A percentile compares a stretch with the other conserved stretches of the same genome.
Conservation (phyloP, 345 rosid genomes). For the Eucalyptus sp. region DNA sequence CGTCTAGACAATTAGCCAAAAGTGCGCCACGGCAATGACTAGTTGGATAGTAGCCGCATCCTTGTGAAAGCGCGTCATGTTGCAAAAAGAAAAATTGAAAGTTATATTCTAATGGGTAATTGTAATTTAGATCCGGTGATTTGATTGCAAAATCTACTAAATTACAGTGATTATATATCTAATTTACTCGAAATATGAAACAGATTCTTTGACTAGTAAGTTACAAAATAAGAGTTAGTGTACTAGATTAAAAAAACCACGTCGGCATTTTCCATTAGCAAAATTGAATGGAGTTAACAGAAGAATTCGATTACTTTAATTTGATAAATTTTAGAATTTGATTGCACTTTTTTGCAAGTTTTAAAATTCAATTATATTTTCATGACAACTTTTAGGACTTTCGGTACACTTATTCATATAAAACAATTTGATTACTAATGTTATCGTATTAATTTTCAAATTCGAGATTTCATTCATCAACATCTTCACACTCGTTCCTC, state of each 20-base stretch:
- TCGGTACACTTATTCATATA: neutral
- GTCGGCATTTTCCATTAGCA: accelerated
- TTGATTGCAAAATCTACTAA: neutral
- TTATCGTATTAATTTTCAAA: neutral
- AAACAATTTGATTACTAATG: neutral
- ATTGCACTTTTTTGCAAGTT: too few species aligned
- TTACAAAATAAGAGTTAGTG: too few species aligned
- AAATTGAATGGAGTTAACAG: too few species aligned
- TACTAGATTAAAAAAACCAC: too few species aligned
- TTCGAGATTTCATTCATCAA: neutral
- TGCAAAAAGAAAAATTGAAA: neutral
- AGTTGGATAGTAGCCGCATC: neutral
- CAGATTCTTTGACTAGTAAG: too few species aligned
- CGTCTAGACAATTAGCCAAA: neutral
- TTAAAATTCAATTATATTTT: too few species aligned
- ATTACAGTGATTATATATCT: neutral
- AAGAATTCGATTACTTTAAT: too few species aligned
- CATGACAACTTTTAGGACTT: accelerated
- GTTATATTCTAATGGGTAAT: neutral
- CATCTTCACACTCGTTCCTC: neutral
- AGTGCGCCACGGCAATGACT: neutral
- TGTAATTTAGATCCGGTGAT: neutral
- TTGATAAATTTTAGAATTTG: too few species aligned
- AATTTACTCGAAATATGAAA: neutral
- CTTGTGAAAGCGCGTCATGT: neutral